Evolutionary conservation across 768 basidiomycete species (phyloP).

Genomic region (Albatrellus ellisii): DNA sequence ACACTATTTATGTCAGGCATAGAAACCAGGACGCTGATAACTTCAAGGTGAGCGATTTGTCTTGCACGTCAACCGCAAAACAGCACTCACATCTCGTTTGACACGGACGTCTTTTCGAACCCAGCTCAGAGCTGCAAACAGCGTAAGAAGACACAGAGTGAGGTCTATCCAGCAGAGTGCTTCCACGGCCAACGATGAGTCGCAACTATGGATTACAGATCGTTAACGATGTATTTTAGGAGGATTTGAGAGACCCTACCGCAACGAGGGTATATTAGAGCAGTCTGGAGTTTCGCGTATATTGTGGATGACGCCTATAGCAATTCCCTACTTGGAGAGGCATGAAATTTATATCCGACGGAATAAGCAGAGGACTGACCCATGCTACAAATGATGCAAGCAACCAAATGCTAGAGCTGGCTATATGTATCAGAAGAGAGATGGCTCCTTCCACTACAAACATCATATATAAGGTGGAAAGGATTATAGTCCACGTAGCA

Average conservation of each 20-base stretch:
- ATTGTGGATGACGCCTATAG: constrained; percentile 53
- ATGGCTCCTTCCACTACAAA: constrained; percentile 57
- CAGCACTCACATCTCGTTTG: too few relatives aligned
- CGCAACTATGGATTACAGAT: constrained; percentile 31
- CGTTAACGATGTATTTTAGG: not conserved
- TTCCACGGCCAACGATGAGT: constrained; percentile 61
- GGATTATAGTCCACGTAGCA: constrained; percentile 64
- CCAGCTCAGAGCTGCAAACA: constrained; percentile 43
- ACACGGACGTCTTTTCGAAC: constrained; percentile 17
- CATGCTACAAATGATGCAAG: constrained; percentile 50
- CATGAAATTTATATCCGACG: not conserved
- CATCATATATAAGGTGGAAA: constrained; percentile 53
- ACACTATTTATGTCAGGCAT: not conserved
- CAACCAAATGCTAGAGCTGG: constrained; percentile 68
- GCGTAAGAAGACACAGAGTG: constrained; percentile 40
- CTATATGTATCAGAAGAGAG: constrained; percentile 61
- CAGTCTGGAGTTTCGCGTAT: constrained; percentile 54
- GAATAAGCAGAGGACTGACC: constrained; percentile 28
- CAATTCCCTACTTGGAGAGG: constrained; percentile 35
- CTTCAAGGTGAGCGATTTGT: too few relatives aligned
- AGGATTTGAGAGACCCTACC: constrained; percentile 22
- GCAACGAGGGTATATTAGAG: constrained; percentile 35
- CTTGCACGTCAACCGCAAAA: too few relatives aligned
- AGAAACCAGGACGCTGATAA: constrained; percentile 1
- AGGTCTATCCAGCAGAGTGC: constrained; percentile 70